These are phyloP conservation scores for Trypanosoma platydactyli DNA, from an alignment of 208 protist species.

Conservation along the genomic window DNA sequence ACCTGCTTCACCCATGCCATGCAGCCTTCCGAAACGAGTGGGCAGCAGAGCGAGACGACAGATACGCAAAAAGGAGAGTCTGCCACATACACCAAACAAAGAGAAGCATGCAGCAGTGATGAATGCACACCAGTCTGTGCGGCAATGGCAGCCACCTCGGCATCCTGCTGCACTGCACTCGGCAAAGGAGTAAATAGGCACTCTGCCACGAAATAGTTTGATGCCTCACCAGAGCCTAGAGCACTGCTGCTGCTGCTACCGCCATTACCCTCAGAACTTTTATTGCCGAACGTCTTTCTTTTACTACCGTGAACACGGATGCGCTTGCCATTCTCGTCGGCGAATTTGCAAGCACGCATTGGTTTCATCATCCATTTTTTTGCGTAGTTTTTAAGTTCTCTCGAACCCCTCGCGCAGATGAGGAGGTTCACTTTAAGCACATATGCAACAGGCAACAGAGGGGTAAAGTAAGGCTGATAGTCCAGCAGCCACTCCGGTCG, in stretches of 20 bases:
- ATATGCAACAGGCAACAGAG: conserved; percentile 73
- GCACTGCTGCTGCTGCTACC: conserved; percentile 18
- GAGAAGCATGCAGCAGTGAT: conserved; percentile 33
- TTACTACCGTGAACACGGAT: conserved; percentile 13
- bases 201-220: conserved; percentile 20
- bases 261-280: conserved; percentile 9
- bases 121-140: conserved; percentile 6
- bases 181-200: conserved; percentile 15
- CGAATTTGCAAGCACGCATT: conserved; percentile 41
- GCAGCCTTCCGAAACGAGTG: conserved; percentile 42
- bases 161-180: conserved; percentile 13
- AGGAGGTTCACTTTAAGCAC: conserved; percentile 53
- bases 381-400: conserved; percentile 50
- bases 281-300: conserved; percentile 4
- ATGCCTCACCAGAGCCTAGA: conserved; percentile 31
- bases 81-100: conserved; percentile 63
- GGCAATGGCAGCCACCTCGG: conserved; percentile 3
- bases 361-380: conserved; percentile 62
- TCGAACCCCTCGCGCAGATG: conserved; percentile 41
- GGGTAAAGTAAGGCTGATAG: conserved; percentile 73
- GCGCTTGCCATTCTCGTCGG: conserved; percentile 50
- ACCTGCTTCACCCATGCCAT: conserved; percentile 57
- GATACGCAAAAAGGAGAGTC: conserved; percentile 66
- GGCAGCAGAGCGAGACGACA: conserved; percentile 34
- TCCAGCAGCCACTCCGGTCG: conserved; percentile 56